phyloP scores from a whole-genome alignment of 2,329 filamentous ascomycete genomes.

The Cyphellophora europaea region DNA sequence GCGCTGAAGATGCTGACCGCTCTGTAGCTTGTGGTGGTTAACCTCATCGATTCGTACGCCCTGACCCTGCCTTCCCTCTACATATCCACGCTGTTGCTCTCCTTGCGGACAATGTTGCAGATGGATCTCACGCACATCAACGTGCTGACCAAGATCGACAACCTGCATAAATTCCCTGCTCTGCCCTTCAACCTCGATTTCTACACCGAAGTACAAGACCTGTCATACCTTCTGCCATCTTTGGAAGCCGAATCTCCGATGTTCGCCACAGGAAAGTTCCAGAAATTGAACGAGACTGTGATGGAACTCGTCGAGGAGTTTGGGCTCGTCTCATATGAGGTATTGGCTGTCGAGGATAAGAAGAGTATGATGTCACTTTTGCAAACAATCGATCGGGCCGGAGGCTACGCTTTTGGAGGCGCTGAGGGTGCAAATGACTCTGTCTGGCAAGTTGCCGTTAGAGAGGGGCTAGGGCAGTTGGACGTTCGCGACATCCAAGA shows the following conservation, averaged over 20 bases:
- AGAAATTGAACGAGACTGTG: conserved; percentile 75
- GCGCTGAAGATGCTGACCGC: neutral
- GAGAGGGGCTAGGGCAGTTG: conserved; percentile 58
- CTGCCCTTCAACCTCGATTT: conserved; percentile 93
- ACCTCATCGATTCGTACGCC: conserved; percentile 89
- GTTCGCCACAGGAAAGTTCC: conserved; percentile 65
- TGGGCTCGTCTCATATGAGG: conserved; percentile 82
- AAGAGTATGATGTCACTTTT: conserved; percentile 91
- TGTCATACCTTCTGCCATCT: conserved; percentile 71
- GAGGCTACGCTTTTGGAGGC: conserved; percentile 84
- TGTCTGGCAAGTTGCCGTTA: conserved; percentile 94
- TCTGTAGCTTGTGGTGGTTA: conserved; percentile 74
- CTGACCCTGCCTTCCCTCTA: conserved; percentile 90
- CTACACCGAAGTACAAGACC: conserved; percentile 94
- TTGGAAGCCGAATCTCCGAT: conserved; percentile 70
- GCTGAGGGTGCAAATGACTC: conserved; percentile 90
- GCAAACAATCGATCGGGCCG: conserved; percentile 79
- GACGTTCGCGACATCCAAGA: conserved; percentile 89
- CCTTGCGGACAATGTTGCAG: conserved; percentile 92
- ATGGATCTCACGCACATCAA: conserved; percentile 96
- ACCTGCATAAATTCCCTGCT: conserved; percentile 72
- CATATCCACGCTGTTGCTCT: conserved; percentile 85
- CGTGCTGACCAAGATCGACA: conserved; percentile 95
- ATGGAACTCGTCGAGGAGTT: conserved; percentile 83
- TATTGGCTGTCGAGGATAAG: conserved; percentile 91